A percentile compares a stretch with the other conserved stretches of the same genome.
Evolutionary conservation across 139 green algal genomes (phyloP).

Genomic region (Tetradesmus lagerheimii): DNA sequence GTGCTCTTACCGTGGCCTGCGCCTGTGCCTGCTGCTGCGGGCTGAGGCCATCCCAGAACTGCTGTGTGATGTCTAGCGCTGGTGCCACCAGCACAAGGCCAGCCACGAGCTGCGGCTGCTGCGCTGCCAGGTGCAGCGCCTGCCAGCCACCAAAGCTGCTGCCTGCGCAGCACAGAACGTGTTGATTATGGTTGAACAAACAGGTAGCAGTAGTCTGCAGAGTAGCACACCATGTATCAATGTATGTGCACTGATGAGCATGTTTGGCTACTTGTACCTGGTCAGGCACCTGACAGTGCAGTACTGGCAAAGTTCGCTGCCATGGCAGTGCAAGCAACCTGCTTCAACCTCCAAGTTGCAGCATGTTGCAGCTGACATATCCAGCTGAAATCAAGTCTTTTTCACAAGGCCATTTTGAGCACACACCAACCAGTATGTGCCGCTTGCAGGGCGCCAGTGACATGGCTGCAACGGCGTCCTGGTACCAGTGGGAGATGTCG

Average conservation of each 20-base stretch:
- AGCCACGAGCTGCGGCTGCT: slow-evolving; percentile 4
- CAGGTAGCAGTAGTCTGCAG: not conserved
- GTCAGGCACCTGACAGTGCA: too few species aligned
- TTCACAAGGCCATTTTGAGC: not conserved
- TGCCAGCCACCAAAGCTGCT: slow-evolving; percentile 18
- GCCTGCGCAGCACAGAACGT: not conserved
- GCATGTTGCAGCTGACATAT: too few species aligned
- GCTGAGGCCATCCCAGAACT: not conserved
- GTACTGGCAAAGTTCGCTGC: too few species aligned
- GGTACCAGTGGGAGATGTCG: slow-evolving; percentile 16
- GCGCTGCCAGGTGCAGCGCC: not conserved
- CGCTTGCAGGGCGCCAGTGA: not conserved
- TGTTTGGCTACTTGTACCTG: too few species aligned
- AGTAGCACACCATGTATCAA: too few species aligned
- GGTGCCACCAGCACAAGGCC: slow-evolving; percentile 38
- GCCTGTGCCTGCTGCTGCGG: slow-evolving; percentile 20
- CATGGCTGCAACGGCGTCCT: not conserved
- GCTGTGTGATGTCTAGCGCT: slow-evolving; percentile 24
- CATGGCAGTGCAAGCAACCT: not conserved
- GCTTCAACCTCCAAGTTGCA: not conserved
- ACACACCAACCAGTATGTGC: slow-evolving; percentile 20
- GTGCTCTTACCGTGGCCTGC: not conserved
- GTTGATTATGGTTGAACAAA: not conserved
- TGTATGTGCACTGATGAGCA: not conserved
- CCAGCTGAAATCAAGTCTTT: too few species aligned